These are phyloP conservation scores for Cutaneotrichosporon dermatis DNA, from an alignment of 1,284 basidiomycete genomes.

Conservation along the genomic window DNA sequence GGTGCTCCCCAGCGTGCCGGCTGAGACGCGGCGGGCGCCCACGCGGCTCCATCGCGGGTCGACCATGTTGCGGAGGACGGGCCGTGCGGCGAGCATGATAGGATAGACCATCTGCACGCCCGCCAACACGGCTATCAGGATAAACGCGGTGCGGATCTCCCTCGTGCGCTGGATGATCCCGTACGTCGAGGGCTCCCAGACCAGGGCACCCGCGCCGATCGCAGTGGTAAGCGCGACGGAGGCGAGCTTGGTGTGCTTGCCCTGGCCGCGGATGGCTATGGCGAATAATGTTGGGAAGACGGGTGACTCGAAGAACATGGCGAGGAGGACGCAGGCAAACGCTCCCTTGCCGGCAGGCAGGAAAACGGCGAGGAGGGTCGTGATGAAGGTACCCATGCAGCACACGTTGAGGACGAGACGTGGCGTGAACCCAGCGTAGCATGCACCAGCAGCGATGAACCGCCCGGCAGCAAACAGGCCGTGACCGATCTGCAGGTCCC, in stretches of 20 bases:
- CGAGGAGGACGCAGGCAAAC: slow-evolving; percentile 30
- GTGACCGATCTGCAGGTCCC: slow-evolving; percentile 33
- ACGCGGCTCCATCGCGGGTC: slow-evolving; percentile 29
- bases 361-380: slow-evolving; percentile 29
- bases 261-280: slow-evolving; percentile 40
- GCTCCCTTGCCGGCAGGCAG: slow-evolving; percentile 28
- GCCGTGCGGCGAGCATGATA: slow-evolving; percentile 13
- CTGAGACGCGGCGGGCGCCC: neutral
- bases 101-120: slow-evolving; percentile 26
- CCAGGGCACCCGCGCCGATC: slow-evolving; percentile 27
- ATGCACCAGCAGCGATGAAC: slow-evolving; percentile 33
- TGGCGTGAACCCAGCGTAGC: slow-evolving; percentile 40
- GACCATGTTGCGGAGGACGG: slow-evolving; percentile 28
- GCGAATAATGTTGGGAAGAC: slow-evolving; percentile 47
- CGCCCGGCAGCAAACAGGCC: slow-evolving; percentile 36
- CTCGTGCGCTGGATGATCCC: slow-evolving; percentile 13
- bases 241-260: slow-evolving; percentile 36
- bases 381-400: slow-evolving; percentile 34
- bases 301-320: slow-evolving; percentile 42
- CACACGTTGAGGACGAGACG: slow-evolving; percentile 34
- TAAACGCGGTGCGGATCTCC: slow-evolving; percentile 18
- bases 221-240: slow-evolving; percentile 33
- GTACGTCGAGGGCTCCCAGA: slow-evolving; percentile 34
- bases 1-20: neutral
- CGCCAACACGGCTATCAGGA: slow-evolving; percentile 24